phyloP scores from a whole-genome alignment of 1,139 yeast species.

The Nadsonia starkeyi-henricii region DNA sequence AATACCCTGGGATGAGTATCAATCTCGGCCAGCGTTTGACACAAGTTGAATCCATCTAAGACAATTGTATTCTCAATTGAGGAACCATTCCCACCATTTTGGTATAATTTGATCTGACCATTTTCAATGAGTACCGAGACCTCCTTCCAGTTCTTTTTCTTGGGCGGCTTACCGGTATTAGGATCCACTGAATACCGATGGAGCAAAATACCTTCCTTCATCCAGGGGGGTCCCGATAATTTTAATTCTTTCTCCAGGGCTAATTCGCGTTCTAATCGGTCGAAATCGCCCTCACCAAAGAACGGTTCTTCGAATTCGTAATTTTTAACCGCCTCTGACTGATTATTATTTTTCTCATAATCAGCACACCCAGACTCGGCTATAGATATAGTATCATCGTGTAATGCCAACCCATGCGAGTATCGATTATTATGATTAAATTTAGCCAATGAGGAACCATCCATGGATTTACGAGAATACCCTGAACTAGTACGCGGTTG shows the following conservation, averaged over 20 bases:
- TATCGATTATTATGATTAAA: no score
- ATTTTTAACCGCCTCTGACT: no score
- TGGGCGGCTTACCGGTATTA: constrained; percentile 18
- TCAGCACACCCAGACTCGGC: no score
- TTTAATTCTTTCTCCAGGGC: constrained; percentile 45
- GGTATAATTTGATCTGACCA: constrained; percentile 24
- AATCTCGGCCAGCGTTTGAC: constrained; percentile 21
- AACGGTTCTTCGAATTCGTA: constrained; percentile 1
- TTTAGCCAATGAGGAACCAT: no score
- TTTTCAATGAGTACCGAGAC: constrained; percentile 24
- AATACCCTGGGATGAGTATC: constrained; percentile 18
- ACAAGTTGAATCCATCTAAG: constrained; percentile 18
- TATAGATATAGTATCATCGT: no score
- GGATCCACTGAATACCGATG: constrained; percentile 30
- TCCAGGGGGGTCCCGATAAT: constrained; percentile 61
- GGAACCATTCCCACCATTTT: constrained; percentile 41
- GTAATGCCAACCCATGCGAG: no score
- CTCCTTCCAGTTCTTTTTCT: constrained; percentile 21
- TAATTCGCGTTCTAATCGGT: constrained; percentile 18
- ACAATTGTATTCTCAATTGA: constrained; percentile 33
- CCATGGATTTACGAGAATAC: no score
- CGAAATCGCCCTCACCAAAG: constrained; percentile 16
- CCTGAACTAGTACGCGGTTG: no score
- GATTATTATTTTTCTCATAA: no score
- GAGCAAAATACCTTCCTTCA: constrained; percentile 55